Evolutionary conservation across 495 filamentous ascomycete species (phyloP).

Genomic region (Immersiella caudata): DNA sequence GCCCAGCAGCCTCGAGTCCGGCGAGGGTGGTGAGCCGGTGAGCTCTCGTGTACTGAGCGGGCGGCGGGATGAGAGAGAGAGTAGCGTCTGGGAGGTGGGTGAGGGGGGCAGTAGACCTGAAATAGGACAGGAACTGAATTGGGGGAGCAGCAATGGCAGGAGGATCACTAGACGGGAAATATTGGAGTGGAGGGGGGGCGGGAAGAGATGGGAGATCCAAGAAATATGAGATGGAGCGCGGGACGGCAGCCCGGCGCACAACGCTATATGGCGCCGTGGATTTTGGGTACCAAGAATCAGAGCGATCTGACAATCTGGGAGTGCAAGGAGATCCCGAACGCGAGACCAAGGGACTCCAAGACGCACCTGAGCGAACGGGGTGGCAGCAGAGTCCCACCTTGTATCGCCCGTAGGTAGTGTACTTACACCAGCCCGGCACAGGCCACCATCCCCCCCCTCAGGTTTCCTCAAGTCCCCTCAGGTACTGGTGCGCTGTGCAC

Average conservation of each 20-base stretch:
- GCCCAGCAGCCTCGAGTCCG: slow-evolving; percentile 6
- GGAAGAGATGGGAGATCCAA: slow-evolving; percentile 8
- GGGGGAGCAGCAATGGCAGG: background rate
- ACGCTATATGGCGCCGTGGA: slow-evolving; percentile 23
- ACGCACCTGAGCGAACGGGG: background rate
- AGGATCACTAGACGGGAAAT: background rate
- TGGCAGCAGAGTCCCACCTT: background rate
- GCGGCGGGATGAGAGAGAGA: background rate
- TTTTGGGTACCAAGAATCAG: slow-evolving; percentile 22
- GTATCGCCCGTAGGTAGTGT: too few relatives aligned
- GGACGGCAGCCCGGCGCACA: slow-evolving; percentile 13
- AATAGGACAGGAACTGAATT: background rate
- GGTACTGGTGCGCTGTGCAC: background rate
- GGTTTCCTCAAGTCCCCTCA: background rate
- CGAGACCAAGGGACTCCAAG: background rate
- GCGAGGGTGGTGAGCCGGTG: background rate
- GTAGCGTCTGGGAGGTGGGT: background rate
- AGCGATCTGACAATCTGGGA: slow-evolving; percentile 16
- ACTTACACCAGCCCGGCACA: background rate
- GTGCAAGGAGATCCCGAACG: slow-evolving; percentile 11
- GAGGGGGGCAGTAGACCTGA: background rate
- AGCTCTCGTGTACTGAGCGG: background rate
- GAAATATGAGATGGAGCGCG: slow-evolving; percentile 11
- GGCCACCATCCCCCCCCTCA: background rate
- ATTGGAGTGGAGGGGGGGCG: slow-evolving; percentile 2